Conservation (phyloP, 129 eudicot genomes). For the Rutidosis leptorrhynchoides region DNA sequence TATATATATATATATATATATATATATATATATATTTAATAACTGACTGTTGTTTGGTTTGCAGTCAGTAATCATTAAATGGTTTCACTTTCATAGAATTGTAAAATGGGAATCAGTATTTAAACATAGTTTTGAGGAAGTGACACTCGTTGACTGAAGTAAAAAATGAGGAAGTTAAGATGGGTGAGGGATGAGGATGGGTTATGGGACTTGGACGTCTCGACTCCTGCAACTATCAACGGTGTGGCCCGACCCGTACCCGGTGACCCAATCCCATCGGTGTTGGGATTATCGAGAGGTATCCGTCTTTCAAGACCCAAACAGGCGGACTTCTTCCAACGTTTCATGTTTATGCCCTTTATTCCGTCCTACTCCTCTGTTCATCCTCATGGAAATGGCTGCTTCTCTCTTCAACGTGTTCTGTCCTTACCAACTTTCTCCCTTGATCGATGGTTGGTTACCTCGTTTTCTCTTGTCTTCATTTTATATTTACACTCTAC, state of each 20-base stretch:
- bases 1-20: too few relatives aligned
- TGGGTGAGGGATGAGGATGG: constrained; percentile 77
- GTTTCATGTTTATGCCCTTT: constrained; percentile 79
- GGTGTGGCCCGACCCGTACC: constrained; percentile 77
- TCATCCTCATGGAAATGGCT: constrained; percentile 32
- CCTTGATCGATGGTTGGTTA: constrained; percentile 50
- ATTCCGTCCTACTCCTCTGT: constrained; percentile 57
- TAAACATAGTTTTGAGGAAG: background rate
- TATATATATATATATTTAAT: too few relatives aligned
- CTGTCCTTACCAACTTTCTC: constrained; percentile 48
- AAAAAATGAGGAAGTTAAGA: constrained; percentile 61
- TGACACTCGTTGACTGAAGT: background rate
- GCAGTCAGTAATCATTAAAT: background rate
- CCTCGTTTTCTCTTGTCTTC: background rate
- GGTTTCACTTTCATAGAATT: too few relatives aligned
- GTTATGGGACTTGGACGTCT: constrained; percentile 76
- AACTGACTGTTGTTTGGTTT: background rate
- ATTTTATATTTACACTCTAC: background rate
- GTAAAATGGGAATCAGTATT: too few relatives aligned
- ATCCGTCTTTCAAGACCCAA: constrained; percentile 69
- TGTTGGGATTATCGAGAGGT: constrained; percentile 69
- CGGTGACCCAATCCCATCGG: constrained; percentile 43
- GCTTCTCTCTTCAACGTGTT: constrained; percentile 64
- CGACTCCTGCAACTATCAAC: constrained; percentile 68
- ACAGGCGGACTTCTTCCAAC: constrained; percentile 80